Percentiles rank a stretch among this genome's conserved stretches.
Evolutionary conservation across 805 yeast species (phyloP).

Genomic region (Lipomyces kockii): DNA sequence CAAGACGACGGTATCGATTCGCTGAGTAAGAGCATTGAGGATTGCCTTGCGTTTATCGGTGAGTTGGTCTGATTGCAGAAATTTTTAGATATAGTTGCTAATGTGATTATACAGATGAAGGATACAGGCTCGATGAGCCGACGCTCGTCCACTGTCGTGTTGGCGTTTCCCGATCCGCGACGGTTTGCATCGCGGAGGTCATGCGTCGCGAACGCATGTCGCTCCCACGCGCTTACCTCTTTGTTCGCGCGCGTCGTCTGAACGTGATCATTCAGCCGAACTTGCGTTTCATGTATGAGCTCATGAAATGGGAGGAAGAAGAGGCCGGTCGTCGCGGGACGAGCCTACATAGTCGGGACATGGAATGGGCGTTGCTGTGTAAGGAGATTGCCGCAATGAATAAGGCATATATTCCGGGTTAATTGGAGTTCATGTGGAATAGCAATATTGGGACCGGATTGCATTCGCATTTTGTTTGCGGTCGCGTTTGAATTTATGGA

Average conservation of each 20-base stretch:
- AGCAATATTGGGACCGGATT: not conserved
- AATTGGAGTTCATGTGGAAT: not conserved
- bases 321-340: constrained; percentile 40
- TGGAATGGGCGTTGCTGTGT: constrained; percentile 88
- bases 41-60: constrained; percentile 57
- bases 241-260: constrained; percentile 84
- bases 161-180: constrained; percentile 93
- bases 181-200: constrained; percentile 93
- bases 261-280: constrained; percentile 96
- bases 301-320: constrained; percentile 69
- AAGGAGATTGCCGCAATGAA: constrained; percentile 81
- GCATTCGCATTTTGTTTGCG: not conserved
- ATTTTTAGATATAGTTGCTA: not conserved
- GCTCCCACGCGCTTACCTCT: constrained; percentile 79
- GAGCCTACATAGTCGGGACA: constrained; percentile 54
- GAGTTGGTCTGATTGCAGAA: not conserved
- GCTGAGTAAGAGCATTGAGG: constrained; percentile 62
- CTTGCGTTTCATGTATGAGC: constrained; percentile 86
- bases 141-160: constrained; percentile 91
- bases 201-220: constrained; percentile 74
- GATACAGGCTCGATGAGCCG: constrained; percentile 50
- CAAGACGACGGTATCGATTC: constrained; percentile 93
- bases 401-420: constrained; percentile 56
- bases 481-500: not conserved
- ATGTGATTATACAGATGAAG: constrained; percentile 56